phyloP scores from a whole-genome alignment of 495 filamentous ascomycete genomes.

The Sordaria brevicollis region DNA sequence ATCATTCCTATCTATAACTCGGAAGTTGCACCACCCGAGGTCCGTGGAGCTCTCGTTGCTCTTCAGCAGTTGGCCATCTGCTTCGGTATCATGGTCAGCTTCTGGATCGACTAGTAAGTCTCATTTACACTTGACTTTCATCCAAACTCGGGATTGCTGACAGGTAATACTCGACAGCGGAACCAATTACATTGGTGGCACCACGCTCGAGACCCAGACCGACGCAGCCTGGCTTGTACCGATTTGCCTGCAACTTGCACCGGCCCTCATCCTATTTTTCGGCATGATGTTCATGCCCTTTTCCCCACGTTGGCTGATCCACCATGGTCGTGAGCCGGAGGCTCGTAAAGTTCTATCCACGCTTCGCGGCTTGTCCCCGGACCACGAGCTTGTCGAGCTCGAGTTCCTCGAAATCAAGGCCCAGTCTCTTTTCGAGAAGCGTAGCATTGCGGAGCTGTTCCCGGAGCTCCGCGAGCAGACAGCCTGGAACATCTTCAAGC shows the following conservation, averaged over 20 bases:
- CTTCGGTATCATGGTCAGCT: slow-evolving; percentile 72
- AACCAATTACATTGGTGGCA: slow-evolving; percentile 71
- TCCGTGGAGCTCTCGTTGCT: slow-evolving; percentile 61
- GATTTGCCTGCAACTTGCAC: slow-evolving; percentile 50
- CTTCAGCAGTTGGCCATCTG: slow-evolving; percentile 75
- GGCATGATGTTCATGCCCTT: slow-evolving; percentile 80
- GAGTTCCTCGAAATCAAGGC: slow-evolving; percentile 80
- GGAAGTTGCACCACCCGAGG: slow-evolving; percentile 51
- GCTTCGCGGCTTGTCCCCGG: slow-evolving; percentile 49
- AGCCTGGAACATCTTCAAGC: slow-evolving; percentile 50
- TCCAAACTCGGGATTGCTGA: slow-evolving; percentile 11
- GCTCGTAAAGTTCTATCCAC: slow-evolving; percentile 55
- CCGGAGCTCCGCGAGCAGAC: slow-evolving; percentile 53
- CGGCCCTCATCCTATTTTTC: slow-evolving; percentile 47
- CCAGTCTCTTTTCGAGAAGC: slow-evolving; percentile 69
- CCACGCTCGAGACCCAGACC: slow-evolving; percentile 43
- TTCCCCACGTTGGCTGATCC: slow-evolving; percentile 69
- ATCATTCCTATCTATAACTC: slow-evolving; percentile 62
- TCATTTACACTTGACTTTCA: neutral
- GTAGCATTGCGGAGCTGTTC: slow-evolving; percentile 59
- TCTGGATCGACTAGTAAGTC: slow-evolving; percentile 67
- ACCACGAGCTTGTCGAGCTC: slow-evolving; percentile 57
- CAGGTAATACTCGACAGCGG: slow-evolving; percentile 24
- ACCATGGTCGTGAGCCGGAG: slow-evolving; percentile 63
- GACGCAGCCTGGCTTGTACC: slow-evolving; percentile 63